These are phyloP conservation scores for Choanephora cucurbitarum DNA, from an alignment of 371 early-diverging fungal species.

Conservation along the genomic window DNA sequence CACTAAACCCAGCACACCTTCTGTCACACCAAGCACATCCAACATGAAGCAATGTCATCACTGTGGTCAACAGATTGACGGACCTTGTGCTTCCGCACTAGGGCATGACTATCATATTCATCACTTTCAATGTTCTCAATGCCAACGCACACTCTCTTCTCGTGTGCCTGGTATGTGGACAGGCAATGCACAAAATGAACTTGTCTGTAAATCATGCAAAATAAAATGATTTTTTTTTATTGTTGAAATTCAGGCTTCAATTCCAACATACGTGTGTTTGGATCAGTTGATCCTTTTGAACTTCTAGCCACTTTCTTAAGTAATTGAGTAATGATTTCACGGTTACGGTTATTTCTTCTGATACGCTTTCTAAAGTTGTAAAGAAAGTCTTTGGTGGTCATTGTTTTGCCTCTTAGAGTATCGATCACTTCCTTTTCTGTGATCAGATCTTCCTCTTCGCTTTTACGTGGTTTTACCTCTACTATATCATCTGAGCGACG, in stretches of 20 bases:
- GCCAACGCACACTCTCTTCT: slow-evolving; percentile 44
- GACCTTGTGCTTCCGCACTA: slow-evolving; percentile 49
- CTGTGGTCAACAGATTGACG: slow-evolving; percentile 46
- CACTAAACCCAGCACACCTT: background rate
- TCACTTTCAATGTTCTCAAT: slow-evolving; percentile 55
- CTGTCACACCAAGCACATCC: background rate
- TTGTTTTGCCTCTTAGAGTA: slow-evolving; percentile 52
- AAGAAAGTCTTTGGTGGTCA: slow-evolving; percentile 72
- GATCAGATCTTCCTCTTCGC: slow-evolving; percentile 51
- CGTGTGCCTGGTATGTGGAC: slow-evolving; percentile 40
- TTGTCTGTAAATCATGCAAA: slow-evolving; percentile 30
- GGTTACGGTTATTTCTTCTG: slow-evolving; percentile 65
- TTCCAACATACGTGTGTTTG: slow-evolving; percentile 46
- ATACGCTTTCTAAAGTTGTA: slow-evolving; percentile 67
- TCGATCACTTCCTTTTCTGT: slow-evolving; percentile 72
- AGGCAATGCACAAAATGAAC: slow-evolving; percentile 18
- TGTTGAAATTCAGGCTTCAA: slow-evolving; percentile 46
- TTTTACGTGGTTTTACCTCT: slow-evolving; percentile 14
- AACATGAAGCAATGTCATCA: slow-evolving; percentile 32
- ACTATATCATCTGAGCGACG: slow-evolving; percentile 29
- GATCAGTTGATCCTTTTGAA: slow-evolving; percentile 37
- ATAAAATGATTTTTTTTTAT: slow-evolving; percentile 36
- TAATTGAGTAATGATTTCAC: slow-evolving; percentile 57
- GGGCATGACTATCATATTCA: slow-evolving; percentile 56
- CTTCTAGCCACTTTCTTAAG: slow-evolving; percentile 67